Evolutionary conservation across 192 early-diverging fungal species (phyloP), one percentile per base, ranked within the genome.

Genomic region (Obelidium mucronatum): DNA sequence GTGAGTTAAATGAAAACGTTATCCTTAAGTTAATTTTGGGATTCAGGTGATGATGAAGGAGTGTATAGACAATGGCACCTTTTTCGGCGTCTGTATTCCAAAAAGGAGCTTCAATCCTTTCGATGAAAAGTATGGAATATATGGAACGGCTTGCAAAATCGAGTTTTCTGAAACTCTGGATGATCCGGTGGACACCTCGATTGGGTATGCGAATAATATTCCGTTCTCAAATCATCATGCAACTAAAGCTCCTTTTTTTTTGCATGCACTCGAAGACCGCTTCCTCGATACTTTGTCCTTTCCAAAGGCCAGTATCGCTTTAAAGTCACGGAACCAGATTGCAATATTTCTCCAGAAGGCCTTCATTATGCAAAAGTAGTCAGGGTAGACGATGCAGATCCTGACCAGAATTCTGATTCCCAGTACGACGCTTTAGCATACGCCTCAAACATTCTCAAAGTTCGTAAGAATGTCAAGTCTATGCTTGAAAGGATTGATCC

Each of bases 31-130:
- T 65, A 40, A 26, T 65, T 33, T 34, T 24, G 4, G 39, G 34
- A 34, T 65, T 65, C 13, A 65, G 63, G 63, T 65, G 22, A 72
- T 72, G 70, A 36, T 72, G 1, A 72, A 72, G 39, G 70, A 72
- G 58, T 72, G 70, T n/a, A n/a, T 72, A 36, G 70, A 72, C 13
- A 30, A n/a, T n/a, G 51, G 35, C 8, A 35, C 24, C 1, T 34
- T 51, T 11, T 72, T 72, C 35, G 70, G 70, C 11, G 53, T 72
- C 24, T 72, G 70, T 72, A 35, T 72, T 8, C 70, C 70, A 35
- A 72, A 58, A 72, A 33, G 52, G 11, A 17, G 19, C 13, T 6
- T 55, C 36, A 58, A 39, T 34, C 70, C 55, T 8, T 72, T 72
- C 30, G 70, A 72, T 3, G 30, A 22, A 19, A 24, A 24, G 55